These are phyloP conservation scores for Neofusicoccum umdonicola DNA, from an alignment of 2,329 filamentous ascomycete genomes.

Conservation along the genomic window DNA sequence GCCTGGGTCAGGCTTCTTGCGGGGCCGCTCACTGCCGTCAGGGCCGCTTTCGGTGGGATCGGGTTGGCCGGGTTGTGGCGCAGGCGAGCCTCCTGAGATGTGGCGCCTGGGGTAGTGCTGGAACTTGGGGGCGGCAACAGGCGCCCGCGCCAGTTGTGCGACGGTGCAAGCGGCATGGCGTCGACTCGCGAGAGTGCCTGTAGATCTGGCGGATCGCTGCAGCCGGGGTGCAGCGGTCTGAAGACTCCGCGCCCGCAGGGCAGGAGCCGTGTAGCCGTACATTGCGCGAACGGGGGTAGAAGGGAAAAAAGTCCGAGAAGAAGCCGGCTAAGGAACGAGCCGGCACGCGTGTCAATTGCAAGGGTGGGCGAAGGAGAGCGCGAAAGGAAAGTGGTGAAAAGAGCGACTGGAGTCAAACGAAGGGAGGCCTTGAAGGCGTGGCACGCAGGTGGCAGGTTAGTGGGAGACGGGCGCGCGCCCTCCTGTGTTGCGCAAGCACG, in stretches of 20 bases:
- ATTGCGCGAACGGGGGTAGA: conserved; percentile 1
- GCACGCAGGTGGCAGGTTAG: not conserved
- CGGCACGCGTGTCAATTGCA: not conserved
- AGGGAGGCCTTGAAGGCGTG: not conserved
- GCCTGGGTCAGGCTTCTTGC: not conserved
- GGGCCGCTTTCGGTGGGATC: conserved; percentile 9
- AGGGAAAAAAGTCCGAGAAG: conserved; percentile 16
- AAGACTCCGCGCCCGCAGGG: conserved; percentile 7
- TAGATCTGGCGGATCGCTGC: conserved; percentile 12
- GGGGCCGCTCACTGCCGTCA: not conserved
- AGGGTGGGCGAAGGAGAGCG: conserved; percentile 20
- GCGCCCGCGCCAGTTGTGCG: conserved; percentile 10
- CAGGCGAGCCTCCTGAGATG: conserved; percentile 15
- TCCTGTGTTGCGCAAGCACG: conserved; percentile 6
- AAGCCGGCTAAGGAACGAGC: conserved; percentile 13
- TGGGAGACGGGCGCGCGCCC: not conserved
- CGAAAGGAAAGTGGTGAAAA: conserved; percentile 19
- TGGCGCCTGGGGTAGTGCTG: not conserved
- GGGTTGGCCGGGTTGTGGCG: conserved; percentile 14
- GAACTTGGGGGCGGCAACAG: not conserved
- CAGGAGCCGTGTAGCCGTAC: conserved; percentile 4
- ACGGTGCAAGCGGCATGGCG: not conserved
- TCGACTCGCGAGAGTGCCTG: not conserved
- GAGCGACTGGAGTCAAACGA: conserved; percentile 6
- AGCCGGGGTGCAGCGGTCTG: conserved; percentile 5